These are phyloP conservation scores for Phytophthora europaea DNA, from an alignment of 352 stramenopile species.

Conservation along the genomic window DNA sequence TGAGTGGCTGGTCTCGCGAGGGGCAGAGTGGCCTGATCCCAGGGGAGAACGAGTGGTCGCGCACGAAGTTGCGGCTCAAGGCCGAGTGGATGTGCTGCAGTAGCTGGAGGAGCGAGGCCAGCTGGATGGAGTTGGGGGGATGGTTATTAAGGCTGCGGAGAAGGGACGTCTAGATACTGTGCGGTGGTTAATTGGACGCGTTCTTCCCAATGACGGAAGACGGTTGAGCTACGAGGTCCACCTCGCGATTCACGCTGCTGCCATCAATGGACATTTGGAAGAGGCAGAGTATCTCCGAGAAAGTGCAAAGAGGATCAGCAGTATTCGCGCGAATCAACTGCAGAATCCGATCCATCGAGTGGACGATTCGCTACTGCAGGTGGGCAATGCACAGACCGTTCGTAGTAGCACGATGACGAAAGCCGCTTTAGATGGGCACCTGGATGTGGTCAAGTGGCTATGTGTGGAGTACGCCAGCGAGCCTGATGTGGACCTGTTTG, in stretches of 20 bases:
- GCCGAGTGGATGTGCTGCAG: conserved; percentile 17
- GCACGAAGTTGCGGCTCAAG: conserved; percentile 4
- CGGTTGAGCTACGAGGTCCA: not conserved
- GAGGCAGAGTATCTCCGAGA: not conserved
- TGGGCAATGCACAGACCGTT: not conserved
- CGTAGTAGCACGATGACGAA: conserved; percentile 1
- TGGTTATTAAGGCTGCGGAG: conserved; percentile 16
- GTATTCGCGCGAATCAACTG: not conserved
- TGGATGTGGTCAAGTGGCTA: conserved; percentile 14
- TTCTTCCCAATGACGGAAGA: not conserved
- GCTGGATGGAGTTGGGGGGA: not conserved
- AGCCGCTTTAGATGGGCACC: not conserved
- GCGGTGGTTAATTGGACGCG: conserved; percentile 10
- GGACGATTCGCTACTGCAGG: not conserved
- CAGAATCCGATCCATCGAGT: not conserved
- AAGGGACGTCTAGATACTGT: conserved; percentile 13
- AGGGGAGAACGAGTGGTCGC: conserved; percentile 1
- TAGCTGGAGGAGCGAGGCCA: not conserved
- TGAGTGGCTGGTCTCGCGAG: conserved; percentile 15
- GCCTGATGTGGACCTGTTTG: not conserved
- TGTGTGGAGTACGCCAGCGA: not conserved
- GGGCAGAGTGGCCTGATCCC: conserved; percentile 1
- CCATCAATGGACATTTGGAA: not conserved
- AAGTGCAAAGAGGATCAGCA: not conserved
- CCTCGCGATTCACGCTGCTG: conserved; percentile 5